Percentiles rank a stretch among this genome's conserved stretches.
Conservation (phyloP, 2,329 filamentous ascomycete genomes). For the Aureobasidium melanogenum region DNA sequence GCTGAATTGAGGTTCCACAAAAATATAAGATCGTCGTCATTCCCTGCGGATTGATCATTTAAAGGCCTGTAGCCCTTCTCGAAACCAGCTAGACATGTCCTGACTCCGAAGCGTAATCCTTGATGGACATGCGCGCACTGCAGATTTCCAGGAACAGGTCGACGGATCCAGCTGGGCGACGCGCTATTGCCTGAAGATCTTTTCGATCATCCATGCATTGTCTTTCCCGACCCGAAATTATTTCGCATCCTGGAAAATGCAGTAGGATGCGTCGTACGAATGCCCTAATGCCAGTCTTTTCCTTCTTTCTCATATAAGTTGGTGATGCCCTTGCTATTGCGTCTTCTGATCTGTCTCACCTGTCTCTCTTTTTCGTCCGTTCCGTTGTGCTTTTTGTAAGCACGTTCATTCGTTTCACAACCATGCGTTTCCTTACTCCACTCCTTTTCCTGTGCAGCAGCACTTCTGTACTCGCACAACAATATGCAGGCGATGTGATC, state of each 20-base stretch:
- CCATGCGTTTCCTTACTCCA: not conserved
- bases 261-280: not conserved
- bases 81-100: conserved; percentile 1
- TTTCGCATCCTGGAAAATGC: not conserved
- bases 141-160: not conserved
- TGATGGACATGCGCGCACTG: not conserved
- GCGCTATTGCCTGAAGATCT: not conserved
- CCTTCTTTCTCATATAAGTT: not conserved
- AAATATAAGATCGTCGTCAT: conserved; percentile 6
- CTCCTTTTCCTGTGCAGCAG: not conserved
- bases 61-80: not conserved
- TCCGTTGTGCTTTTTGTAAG: not conserved
- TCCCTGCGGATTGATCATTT: not conserved
- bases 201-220: not conserved
- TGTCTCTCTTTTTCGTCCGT: not conserved
- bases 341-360: not conserved
- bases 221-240: conserved; percentile 2
- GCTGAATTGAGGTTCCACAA: not conserved
- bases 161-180: not conserved
- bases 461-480: conserved; percentile 18
- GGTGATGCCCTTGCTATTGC: not conserved
- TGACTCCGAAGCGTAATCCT: not conserved
- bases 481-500: conserved; percentile 25
- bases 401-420: conserved; percentile 8
- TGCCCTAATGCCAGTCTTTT: not conserved